Percentiles rank a stretch among this genome's conserved stretches.
phyloP scores from a whole-genome alignment of 2,329 filamentous ascomycete genomes.

The Penicillium sp. region DNA sequence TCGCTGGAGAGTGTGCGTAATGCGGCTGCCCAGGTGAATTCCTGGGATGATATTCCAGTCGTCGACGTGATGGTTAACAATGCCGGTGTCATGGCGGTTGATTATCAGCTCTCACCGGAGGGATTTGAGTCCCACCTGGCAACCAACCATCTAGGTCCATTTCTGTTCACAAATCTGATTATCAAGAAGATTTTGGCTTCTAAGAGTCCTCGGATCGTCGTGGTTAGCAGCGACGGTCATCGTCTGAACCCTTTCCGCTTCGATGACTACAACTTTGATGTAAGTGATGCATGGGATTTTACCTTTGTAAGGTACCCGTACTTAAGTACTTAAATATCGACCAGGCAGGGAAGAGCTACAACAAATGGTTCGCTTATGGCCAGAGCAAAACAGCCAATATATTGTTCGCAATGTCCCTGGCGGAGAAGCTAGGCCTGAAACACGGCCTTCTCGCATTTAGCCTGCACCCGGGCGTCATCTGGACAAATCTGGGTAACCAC shows the following conservation, averaged over 20 bases:
- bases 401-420: slow-evolving; percentile 42
- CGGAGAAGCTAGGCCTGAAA: slow-evolving; percentile 24
- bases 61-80: slow-evolving; percentile 47
- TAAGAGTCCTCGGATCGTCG: slow-evolving; percentile 40
- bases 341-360: slow-evolving; percentile 27
- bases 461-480: slow-evolving; percentile 30
- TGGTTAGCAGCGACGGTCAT: slow-evolving; percentile 48
- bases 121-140: slow-evolving; percentile 41
- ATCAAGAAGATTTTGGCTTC: slow-evolving; percentile 32
- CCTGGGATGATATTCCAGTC: slow-evolving; percentile 24
- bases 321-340: background rate
- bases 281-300: slow-evolving; percentile 10
- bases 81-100: slow-evolving; percentile 41
- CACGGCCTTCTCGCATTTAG: slow-evolving; percentile 23
- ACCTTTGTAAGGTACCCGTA: background rate
- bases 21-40: slow-evolving; percentile 33
- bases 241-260: slow-evolving; percentile 44
- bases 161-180: slow-evolving; percentile 42
- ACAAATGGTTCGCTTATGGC: slow-evolving; percentile 42
- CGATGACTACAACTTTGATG: slow-evolving; percentile 47
- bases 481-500: slow-evolving; percentile 22
- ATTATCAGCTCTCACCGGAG: slow-evolving; percentile 31
- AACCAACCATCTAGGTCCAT: slow-evolving; percentile 42
- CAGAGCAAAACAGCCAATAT: slow-evolving; percentile 50
- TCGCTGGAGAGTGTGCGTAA: slow-evolving; percentile 31